Evolutionary conservation across 2,329 filamentous ascomycete genomes (phyloP), one percentile per base, ranked within the genome.

Genomic region (Claviceps arundinis): DNA sequence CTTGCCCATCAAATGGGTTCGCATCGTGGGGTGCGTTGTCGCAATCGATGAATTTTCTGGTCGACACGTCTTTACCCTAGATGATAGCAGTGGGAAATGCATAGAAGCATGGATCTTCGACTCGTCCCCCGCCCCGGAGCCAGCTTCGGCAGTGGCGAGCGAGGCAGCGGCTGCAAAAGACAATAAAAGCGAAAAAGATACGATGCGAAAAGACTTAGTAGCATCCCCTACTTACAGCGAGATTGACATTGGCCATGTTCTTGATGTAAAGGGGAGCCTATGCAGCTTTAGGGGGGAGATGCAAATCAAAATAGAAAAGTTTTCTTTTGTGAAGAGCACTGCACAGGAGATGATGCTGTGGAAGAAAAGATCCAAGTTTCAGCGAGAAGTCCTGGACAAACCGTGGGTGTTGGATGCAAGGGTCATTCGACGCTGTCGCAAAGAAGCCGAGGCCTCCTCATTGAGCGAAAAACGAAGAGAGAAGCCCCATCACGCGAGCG

Each of bases 1-100:
- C 64, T 81, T 90, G 58, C 87, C 87, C 0, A 80, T 91, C 59
- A 80, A 81, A 74, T 90, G 83, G 78, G 78, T 87, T 50, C 81
- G 83, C 55, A 66, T 90, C 37, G 76, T 81, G 7, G 87, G 87
- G 34, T 66, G 89, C 8, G 75, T 91, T 22, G 81, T 89, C 52
- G 78, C 77, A 13, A 67, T 81, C 38, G 75, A 80, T 56, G 73
- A 80, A 22, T 76, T 70, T 52, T 56, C 60, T 38, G 66, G 66
- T 38, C 69, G 69, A 38, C 71, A 69, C 45, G 66, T 77, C 42
- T 81, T 76, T 58, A 81, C 75, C 2, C 64, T 85, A n/a, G 82
- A 85, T 58, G 82, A 85, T 63, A 78, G 81, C 62, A 82, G 77
- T 56, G 81, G 81, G 14, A 65, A 65, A 24, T 80, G 75, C 53